A percentile compares a stretch with the other conserved stretches of the same genome.
These are phyloP conservation scores for Blastocystis hominis DNA, from an alignment of 352 stramenopile genomes.

Conservation along the genomic window DNA sequence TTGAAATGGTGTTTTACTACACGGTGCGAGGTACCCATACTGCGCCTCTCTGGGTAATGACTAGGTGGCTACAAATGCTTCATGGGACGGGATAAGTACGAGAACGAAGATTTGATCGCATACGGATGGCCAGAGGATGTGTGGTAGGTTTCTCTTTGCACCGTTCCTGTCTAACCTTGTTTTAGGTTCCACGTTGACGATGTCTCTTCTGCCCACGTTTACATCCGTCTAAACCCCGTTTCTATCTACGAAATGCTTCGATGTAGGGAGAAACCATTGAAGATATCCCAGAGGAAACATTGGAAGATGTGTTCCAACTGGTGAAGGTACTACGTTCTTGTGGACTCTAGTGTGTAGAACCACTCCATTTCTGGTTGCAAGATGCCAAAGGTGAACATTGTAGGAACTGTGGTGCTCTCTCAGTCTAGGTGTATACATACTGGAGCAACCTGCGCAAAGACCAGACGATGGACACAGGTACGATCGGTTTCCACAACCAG, in stretches of 20 bases:
- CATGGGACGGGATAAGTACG: slow-evolving; percentile 95
- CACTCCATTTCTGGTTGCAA: slow-evolving; percentile 84
- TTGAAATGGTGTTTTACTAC: slow-evolving; percentile 14
- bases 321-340: slow-evolving; percentile 68
- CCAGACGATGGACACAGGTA: slow-evolving; percentile 76
- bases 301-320: slow-evolving; percentile 79
- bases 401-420: slow-evolving; percentile 59
- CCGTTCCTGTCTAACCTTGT: not conserved
- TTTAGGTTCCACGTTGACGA: slow-evolving; percentile 91
- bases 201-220: slow-evolving; percentile 91
- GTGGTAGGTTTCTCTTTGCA: slow-evolving; percentile 65
- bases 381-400: slow-evolving; percentile 74
- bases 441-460: slow-evolving; percentile 83
- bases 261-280: slow-evolving; percentile 67
- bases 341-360: not conserved
- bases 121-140: slow-evolving; percentile 88
- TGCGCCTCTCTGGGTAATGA: not conserved
- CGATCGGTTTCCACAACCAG: slow-evolving; percentile 66
- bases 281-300: slow-evolving; percentile 69
- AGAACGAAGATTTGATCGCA: slow-evolving; percentile 97
- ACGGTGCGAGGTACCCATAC: not conserved
- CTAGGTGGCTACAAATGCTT: slow-evolving; percentile 64
- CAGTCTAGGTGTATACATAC: slow-evolving; percentile 75
- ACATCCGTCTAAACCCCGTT: slow-evolving; percentile 81
- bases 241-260: slow-evolving; percentile 27